Base-by-base conservation (phyloP, 2,329 filamentous ascomycete genomes). In the Ophiosphaerella herpotricha region DNA sequence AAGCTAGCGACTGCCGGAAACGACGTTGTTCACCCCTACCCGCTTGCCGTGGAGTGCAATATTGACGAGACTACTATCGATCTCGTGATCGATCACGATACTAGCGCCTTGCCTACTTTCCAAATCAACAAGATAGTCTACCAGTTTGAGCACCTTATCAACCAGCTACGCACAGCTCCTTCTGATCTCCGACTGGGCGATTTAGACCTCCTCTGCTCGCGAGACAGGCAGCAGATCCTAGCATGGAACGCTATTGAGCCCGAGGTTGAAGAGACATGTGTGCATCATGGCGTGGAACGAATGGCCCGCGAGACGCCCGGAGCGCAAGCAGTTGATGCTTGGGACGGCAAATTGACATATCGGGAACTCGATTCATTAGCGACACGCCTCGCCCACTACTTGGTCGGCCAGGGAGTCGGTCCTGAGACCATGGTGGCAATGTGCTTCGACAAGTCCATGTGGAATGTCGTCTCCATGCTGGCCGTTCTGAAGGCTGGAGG, bases 401-500 rank as follows among this genome's bases (percentile, higher is more conserved):
- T 64, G 2, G 34, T 45, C 6, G 2, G 16, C 4, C 26, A 50
- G 2, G 55, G 58, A 5, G 52, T 61, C 5, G 40, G 34, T 4
- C 40, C 46, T 1, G 57, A 58, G 18, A 24, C 23, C 1, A 32
- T 61, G 43, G 50, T 58, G 1, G 46, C 48, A 2, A 40, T 46
- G 14, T 46, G 35, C 13, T 53, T 53, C 11, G 57, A 67, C 24
- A 68, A 68, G 35, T 59, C 57, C 0, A 26, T 23, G 14, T 56
- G 49, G 48, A 53, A 52, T 6, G 26, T 61, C 9, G 61, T 76
- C 31, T 66, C 74, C 21, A 73, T 77, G n/a, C 58, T 77, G 8
- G 75, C 67, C 23, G 68, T 61, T 6, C 52, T 77, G 39, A 77
- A 77, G 48, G 70, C 74, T n/a, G 76, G 76, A 1, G 71, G 64